phyloP scores from a whole-genome alignment of 176 grass and related monocot species.

The Zoysia japonica region DNA sequence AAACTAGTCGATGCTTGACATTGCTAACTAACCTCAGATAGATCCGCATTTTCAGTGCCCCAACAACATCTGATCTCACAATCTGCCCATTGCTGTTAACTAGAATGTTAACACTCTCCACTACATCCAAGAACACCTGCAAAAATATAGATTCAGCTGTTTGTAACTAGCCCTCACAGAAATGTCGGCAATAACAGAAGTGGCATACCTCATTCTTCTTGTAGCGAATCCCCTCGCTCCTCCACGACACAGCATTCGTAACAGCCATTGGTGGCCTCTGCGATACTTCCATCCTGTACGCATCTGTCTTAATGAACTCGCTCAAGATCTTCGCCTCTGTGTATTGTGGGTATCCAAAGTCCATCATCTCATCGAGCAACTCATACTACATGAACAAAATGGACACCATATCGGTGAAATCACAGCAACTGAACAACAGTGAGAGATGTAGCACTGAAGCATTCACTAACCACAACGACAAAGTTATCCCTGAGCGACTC shows the following conservation, averaged over 20 bases:
- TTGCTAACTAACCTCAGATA: conserved; percentile 76
- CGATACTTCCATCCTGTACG: conserved; percentile 87
- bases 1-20: conserved; percentile 7
- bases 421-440: neutral
- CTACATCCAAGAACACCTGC: conserved; percentile 95
- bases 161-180: conserved; percentile 30
- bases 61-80: conserved; percentile 96
- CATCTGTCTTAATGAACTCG: conserved; percentile 99
- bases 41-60: conserved; percentile 97
- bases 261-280: conserved; percentile 99
- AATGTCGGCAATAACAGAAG: neutral
- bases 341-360: conserved; percentile 98
- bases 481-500: conserved; percentile 99
- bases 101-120: conserved; percentile 98
- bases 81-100: conserved; percentile 99
- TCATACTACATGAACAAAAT: conserved; percentile 70
- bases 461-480: conserved; percentile 83
- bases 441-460: neutral
- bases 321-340: conserved; percentile 97
- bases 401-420: neutral
- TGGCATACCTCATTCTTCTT: conserved; percentile 95
- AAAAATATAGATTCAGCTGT: neutral
- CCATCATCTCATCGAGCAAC: conserved; percentile 98
- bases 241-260: conserved; percentile 97
- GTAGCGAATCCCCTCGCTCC: conserved; percentile 95